These are phyloP conservation scores for Phalaenopsis hybrid DNA, from an alignment of 116 monocot species.

Conservation along the genomic window DNA sequence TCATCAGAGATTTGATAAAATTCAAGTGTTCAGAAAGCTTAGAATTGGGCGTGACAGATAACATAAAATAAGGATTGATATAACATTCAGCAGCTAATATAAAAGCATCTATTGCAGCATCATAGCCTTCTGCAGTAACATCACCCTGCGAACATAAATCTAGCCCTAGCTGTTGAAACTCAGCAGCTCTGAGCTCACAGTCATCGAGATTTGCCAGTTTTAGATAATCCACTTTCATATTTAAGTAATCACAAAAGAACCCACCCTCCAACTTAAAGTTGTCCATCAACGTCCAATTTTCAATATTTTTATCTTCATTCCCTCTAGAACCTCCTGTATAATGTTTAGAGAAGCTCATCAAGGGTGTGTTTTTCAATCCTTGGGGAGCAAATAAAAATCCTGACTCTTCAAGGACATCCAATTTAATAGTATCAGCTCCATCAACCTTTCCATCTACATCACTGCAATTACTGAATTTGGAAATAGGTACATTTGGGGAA, in stretches of 20 bases:
- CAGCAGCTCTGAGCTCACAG: slow-evolving; percentile 64
- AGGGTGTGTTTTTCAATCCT: slow-evolving; percentile 50
- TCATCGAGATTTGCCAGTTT: slow-evolving; percentile 69
- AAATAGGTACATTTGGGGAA: slow-evolving; percentile 6
- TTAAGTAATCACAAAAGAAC: slow-evolving; percentile 43
- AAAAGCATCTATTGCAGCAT: slow-evolving; percentile 87
- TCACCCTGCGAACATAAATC: slow-evolving; percentile 61
- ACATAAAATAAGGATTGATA: slow-evolving; percentile 85
- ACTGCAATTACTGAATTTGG: slow-evolving; percentile 18
- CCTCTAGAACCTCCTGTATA: slow-evolving; percentile 11
- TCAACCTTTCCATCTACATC: slow-evolving; percentile 49
- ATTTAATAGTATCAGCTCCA: slow-evolving; percentile 34
- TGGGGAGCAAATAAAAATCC: slow-evolving; percentile 61
- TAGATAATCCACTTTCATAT: slow-evolving; percentile 77
- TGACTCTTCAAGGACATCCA: slow-evolving; percentile 46
- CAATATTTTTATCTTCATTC: slow-evolving; percentile 18
- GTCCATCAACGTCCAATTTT: slow-evolving; percentile 13
- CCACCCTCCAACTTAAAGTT: slow-evolving; percentile 38
- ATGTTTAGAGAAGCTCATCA: slow-evolving; percentile 27
- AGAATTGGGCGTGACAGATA: slow-evolving; percentile 40
- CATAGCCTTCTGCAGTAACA: slow-evolving; percentile 55
- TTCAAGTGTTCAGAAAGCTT: slow-evolving; percentile 41
- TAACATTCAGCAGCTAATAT: slow-evolving; percentile 95
- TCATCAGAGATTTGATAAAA: slow-evolving; percentile 22
- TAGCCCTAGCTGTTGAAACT: slow-evolving; percentile 60